phyloP scores from a whole-genome alignment of 2,329 filamentous ascomycete genomes.

The Ambrosiella cleistominuta region DNA sequence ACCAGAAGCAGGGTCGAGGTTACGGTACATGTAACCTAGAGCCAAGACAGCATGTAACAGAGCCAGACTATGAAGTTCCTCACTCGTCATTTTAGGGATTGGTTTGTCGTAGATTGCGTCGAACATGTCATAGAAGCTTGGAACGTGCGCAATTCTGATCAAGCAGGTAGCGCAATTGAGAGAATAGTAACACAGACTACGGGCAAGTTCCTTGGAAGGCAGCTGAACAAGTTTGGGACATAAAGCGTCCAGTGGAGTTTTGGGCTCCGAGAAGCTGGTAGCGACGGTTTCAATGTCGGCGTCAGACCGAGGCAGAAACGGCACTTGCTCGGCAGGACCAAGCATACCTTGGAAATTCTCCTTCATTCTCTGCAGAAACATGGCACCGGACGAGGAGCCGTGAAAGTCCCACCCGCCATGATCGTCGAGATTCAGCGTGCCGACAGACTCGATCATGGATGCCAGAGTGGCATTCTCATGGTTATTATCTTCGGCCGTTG shows the following conservation, averaged over 20 bases:
- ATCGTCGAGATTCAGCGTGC: conserved; percentile 80
- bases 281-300: conserved; percentile 32
- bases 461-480: conserved; percentile 59
- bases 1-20: conserved; percentile 35
- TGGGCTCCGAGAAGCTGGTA: conserved; percentile 52
- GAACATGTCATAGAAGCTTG: conserved; percentile 61
- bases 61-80: conserved; percentile 52
- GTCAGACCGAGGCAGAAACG: conserved; percentile 37
- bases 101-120: conserved; percentile 60
- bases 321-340: conserved; percentile 41
- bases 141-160: conserved; percentile 59
- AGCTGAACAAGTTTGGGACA: conserved; percentile 41
- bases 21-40: conserved; percentile 54
- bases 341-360: conserved; percentile 71
- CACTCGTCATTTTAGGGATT: conserved; percentile 41
- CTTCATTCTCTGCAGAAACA: conserved; percentile 73
- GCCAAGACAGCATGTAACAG: conserved; percentile 54
- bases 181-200: conserved; percentile 35
- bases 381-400: conserved; percentile 77
- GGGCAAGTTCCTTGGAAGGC: conserved; percentile 43
- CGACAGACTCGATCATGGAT: conserved; percentile 89
- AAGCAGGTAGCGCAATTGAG: conserved; percentile 40
- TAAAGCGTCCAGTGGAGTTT: conserved; percentile 22
- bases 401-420: conserved; percentile 89
- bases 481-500: conserved; percentile 20